These are phyloP conservation scores for Plasmodium blacklocki DNA, from an alignment of 169 alveolate genomes.

Conservation along the genomic window DNA sequence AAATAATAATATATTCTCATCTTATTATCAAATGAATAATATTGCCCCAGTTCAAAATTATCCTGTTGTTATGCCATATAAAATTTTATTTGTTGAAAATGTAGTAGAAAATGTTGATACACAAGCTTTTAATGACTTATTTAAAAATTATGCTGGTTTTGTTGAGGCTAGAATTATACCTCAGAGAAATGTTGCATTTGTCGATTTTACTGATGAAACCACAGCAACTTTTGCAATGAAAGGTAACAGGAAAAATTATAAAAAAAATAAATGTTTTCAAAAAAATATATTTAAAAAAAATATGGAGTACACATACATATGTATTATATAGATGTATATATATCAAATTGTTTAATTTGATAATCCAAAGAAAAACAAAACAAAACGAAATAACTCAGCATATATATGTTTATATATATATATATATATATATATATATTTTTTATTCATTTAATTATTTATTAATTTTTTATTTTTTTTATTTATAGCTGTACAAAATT, in stretches of 20 bases:
- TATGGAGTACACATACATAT: not conserved
- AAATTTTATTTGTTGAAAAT: constrained; percentile 86
- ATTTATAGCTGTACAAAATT: constrained; percentile 75
- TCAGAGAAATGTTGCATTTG: constrained; percentile 87
- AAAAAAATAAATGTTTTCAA: not conserved
- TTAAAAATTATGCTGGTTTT: constrained; percentile 83
- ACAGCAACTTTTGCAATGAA: constrained; percentile 86
- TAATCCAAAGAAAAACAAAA: not conserved
- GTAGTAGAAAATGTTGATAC: constrained; percentile 85
- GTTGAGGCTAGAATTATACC: constrained; percentile 87
- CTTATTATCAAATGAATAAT: constrained; percentile 51
- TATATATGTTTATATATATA: not conserved
- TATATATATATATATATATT: not conserved
- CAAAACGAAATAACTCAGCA: not conserved
- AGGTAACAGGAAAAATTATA: constrained; percentile 30
- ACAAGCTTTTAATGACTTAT: constrained; percentile 79
- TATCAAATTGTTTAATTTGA: not conserved
- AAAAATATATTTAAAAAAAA: not conserved
- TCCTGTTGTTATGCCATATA: constrained; percentile 72
- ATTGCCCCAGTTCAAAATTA: constrained; percentile 1
- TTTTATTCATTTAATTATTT: not conserved
- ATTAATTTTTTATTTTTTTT: constrained; percentile 1
- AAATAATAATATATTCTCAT: constrained; percentile 25
- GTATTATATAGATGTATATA: not conserved
- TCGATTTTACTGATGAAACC: constrained; percentile 85